These are phyloP conservation scores for Monilinia aucupariae DNA, from an alignment of 2,329 filamentous ascomycete genomes.

Conservation along the genomic window DNA sequence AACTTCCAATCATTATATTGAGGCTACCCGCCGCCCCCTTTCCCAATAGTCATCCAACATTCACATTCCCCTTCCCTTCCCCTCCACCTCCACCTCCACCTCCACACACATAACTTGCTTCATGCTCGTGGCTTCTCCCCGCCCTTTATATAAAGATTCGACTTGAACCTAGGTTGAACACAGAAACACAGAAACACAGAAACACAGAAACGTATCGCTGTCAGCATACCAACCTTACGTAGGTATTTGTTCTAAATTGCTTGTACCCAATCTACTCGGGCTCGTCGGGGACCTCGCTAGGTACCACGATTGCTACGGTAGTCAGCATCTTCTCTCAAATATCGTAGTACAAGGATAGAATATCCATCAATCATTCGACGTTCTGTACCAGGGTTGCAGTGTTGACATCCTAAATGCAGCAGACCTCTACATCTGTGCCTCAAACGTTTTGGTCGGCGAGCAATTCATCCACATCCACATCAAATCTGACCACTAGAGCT, in stretches of 20 bases:
- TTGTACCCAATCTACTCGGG: slow-evolving; percentile 9
- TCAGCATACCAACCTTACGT: slow-evolving; percentile 6
- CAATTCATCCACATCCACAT: slow-evolving; percentile 18
- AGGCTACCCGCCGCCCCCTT: neutral
- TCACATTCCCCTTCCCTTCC: too few relatives aligned
- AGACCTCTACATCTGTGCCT: slow-evolving; percentile 18
- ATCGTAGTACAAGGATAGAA: slow-evolving; percentile 12
- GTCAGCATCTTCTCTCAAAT: slow-evolving; percentile 6
- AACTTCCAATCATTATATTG: slow-evolving; percentile 7
- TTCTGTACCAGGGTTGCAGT: slow-evolving; percentile 8
- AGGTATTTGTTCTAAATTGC: neutral
- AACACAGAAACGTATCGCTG: neutral
- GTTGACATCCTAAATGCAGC: slow-evolving; percentile 11
- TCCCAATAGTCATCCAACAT: slow-evolving; percentile 6
- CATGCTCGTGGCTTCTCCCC: neutral
- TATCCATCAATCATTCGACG: slow-evolving; percentile 12
- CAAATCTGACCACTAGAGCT: slow-evolving; percentile 18
- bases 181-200: neutral
- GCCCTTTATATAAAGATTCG: slow-evolving; percentile 7
- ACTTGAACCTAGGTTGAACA: neutral
- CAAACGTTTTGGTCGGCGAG: slow-evolving; percentile 27
- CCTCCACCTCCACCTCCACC: too few relatives aligned
- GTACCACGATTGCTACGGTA: slow-evolving; percentile 13
- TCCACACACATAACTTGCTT: neutral
- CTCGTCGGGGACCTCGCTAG: slow-evolving; percentile 16